These are phyloP conservation scores for Elymus sibiricus DNA, from an alignment of 176 grass and related monocot species.

Conservation along the genomic window DNA sequence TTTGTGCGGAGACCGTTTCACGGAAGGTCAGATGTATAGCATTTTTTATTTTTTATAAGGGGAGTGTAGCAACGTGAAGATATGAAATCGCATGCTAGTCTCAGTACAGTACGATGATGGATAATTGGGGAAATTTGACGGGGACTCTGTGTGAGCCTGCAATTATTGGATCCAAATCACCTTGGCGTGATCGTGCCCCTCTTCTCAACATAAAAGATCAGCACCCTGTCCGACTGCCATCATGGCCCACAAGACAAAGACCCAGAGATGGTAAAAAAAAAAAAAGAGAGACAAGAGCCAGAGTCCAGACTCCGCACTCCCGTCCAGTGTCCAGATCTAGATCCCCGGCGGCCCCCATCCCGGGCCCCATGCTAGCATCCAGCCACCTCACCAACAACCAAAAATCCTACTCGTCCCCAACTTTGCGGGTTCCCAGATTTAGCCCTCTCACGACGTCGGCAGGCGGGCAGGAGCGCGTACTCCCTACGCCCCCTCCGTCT, in stretches of 20 bases:
- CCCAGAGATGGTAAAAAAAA: background rate
- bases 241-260: background rate
- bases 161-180: background rate
- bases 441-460: background rate
- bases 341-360: slow-evolving; percentile 15
- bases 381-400: slow-evolving; percentile 12
- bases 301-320: background rate
- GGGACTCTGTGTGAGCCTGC: background rate
- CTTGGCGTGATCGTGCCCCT: background rate
- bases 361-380: slow-evolving; percentile 17
- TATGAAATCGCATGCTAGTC: too few species aligned
- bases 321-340: slow-evolving; percentile 20
- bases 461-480: background rate
- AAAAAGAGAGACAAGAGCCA: background rate
- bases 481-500: background rate
- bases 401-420: background rate
- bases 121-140: background rate
- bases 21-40: too few species aligned
- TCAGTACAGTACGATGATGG: background rate
- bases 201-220: background rate
- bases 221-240: background rate
- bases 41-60: too few species aligned
- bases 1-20: too few species aligned
- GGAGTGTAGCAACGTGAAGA: too few species aligned
- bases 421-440: background rate